Conservation (phyloP, 805 yeast genomes). For the Saturnispora sanitii region DNA sequence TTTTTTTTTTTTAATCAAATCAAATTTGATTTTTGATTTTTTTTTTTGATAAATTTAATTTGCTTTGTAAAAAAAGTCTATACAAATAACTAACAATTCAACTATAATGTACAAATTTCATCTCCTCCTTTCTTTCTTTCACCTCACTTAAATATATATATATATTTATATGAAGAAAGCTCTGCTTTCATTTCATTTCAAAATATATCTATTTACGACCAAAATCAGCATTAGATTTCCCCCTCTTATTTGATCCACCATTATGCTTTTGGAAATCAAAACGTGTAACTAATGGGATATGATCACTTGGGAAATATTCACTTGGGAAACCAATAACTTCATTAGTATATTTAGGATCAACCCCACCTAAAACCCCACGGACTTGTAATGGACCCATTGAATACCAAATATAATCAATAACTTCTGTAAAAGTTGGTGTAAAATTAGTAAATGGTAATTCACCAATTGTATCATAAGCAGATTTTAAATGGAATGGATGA, state of each 20-base stretch:
- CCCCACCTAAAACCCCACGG: constrained; percentile 74
- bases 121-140: not conserved
- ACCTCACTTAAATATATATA: too few relatives aligned
- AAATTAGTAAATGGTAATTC: constrained; percentile 92
- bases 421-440: constrained; percentile 88
- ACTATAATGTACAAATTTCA: not conserved
- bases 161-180: too few relatives aligned
- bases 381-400: constrained; percentile 74
- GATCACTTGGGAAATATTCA: constrained; percentile 90
- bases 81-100: not conserved
- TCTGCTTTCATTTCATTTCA: not conserved
- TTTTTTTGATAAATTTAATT: too few relatives aligned
- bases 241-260: constrained; percentile 13
- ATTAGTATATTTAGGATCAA: constrained; percentile 67
- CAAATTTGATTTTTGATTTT: too few relatives aligned
- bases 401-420: constrained; percentile 94
- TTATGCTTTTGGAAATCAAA: constrained; percentile 54
- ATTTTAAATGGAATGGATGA: constrained; percentile 71
- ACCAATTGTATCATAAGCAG: constrained; percentile 75
- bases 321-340: constrained; percentile 88
- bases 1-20: too few relatives aligned
- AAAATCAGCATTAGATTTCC: constrained; percentile 23
- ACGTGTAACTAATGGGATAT: constrained; percentile 74
- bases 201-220: constrained; percentile 18
- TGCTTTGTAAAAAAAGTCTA: too few relatives aligned